Evolutionary conservation across 106 monocot genomes (phyloP).

Genomic region (Amphibolis antarctica): DNA sequence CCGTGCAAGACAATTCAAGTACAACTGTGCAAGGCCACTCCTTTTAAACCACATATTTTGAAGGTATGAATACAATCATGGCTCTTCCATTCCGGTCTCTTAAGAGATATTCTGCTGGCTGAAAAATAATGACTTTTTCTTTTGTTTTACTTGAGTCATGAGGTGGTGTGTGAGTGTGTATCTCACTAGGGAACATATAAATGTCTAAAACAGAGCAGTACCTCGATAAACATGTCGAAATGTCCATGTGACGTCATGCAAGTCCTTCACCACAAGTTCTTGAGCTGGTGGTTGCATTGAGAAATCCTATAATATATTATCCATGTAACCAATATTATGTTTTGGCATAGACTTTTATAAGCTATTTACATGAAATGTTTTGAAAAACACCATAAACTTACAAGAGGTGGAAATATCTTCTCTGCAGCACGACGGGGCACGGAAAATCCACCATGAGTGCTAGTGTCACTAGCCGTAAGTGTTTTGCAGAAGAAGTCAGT

Average conservation of each 20-base stretch:
- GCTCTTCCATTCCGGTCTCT: too few species aligned
- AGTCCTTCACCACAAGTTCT: constrained; percentile 73
- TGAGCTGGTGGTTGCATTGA: constrained; percentile 87
- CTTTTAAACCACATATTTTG: neutral
- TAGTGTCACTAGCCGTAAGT: constrained; percentile 87
- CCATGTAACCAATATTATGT: neutral
- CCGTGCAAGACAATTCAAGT: too few species aligned
- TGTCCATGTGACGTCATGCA: constrained; percentile 82
- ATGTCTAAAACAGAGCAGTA: constrained; percentile 1
- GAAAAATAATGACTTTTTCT: neutral
- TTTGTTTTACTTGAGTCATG: too few species aligned
- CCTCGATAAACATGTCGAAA: constrained; percentile 97
- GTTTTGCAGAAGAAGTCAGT: constrained; percentile 93
- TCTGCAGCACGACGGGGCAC: constrained; percentile 85
- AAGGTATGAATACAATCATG: neutral
- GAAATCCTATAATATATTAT: constrained; percentile 47
- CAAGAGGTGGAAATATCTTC: constrained; percentile 88
- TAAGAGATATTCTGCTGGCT: neutral
- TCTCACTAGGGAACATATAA: too few species aligned
- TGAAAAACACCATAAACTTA: constrained; percentile 8
- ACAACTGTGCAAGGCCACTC: too few species aligned
- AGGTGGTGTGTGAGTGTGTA: too few species aligned
- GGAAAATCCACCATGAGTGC: constrained; percentile 91
- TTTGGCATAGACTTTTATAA: neutral
- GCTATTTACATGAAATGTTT: neutral